Percentiles rank a stretch among this genome's conserved stretches.
Conservation (phyloP, 495 filamentous ascomycete genomes). For the Aspergillus asperescens region DNA sequence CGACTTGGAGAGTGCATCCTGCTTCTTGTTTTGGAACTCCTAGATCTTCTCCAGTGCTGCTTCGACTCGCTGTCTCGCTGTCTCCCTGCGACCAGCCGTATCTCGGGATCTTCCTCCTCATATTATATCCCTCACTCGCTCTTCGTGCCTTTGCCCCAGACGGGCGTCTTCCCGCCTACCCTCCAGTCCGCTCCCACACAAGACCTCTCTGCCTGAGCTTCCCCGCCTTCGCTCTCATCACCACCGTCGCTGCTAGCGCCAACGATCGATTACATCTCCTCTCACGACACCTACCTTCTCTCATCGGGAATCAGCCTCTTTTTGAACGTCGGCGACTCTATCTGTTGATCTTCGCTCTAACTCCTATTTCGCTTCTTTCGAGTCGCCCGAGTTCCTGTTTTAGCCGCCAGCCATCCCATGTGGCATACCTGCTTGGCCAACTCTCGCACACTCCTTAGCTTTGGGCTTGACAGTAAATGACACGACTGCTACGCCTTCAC, state of each 20-base stretch:
- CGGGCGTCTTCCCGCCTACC: conserved; percentile 3
- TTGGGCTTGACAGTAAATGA: conserved; percentile 3
- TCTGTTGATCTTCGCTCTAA: not conserved
- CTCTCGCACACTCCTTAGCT: conserved; percentile 1
- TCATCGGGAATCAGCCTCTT: not conserved
- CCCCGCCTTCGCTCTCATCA: conserved; percentile 16
- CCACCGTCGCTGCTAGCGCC: conserved; percentile 4
- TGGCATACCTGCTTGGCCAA: conserved; percentile 15
- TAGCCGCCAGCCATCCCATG: conserved; percentile 20
- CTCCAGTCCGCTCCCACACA: not conserved
- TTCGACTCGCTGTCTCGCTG: not conserved
- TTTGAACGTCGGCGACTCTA: not conserved
- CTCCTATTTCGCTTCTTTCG: not conserved
- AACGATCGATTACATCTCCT: not conserved
- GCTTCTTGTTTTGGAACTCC: not conserved
- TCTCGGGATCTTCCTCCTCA: not conserved
- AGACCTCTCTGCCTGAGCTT: conserved; percentile 13
- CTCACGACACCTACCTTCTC: not conserved
- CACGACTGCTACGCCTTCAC: not conserved
- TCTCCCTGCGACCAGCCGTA: not conserved
- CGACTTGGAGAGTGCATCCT: conserved; percentile 8
- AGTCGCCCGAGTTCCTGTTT: not conserved
- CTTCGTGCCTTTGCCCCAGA: not conserved
- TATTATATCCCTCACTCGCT: not conserved
- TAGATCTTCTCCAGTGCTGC: not conserved